phyloP scores from a whole-genome alignment of 352 stramenopile genomes.

The Globisporangium cederbergense region DNA sequence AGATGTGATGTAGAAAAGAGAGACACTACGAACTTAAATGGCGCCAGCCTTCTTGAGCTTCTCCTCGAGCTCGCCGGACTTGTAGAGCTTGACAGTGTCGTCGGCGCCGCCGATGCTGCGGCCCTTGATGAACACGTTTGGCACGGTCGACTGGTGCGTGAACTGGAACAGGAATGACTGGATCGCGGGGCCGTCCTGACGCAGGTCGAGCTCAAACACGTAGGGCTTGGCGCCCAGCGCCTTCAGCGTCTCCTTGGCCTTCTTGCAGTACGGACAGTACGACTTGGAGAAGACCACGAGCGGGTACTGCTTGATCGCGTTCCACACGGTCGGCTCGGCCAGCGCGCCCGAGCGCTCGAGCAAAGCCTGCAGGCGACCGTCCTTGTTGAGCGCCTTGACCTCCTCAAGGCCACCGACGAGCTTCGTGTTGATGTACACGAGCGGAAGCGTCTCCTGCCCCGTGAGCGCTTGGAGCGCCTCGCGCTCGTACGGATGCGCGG shows the following conservation, averaged over 20 bases:
- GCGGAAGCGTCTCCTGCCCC: slow-evolving; percentile 90
- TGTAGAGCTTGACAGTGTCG: slow-evolving; percentile 85
- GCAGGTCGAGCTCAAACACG: slow-evolving; percentile 78
- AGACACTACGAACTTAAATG: slow-evolving; percentile 21
- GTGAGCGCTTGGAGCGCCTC: slow-evolving; percentile 86
- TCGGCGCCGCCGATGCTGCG: slow-evolving; percentile 95
- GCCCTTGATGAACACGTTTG: slow-evolving; percentile 97
- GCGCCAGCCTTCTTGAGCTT: slow-evolving; percentile 76
- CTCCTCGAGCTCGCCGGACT: slow-evolving; percentile 87
- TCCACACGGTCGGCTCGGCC: slow-evolving; percentile 71
- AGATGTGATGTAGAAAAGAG: neutral
- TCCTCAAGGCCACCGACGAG: slow-evolving; percentile 93
- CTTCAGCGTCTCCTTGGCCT: slow-evolving; percentile 69
- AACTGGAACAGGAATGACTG: slow-evolving; percentile 90
- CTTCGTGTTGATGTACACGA: slow-evolving; percentile 95
- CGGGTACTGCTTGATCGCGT: slow-evolving; percentile 61
- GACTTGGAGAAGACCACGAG: slow-evolving; percentile 87
- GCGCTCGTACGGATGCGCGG: slow-evolving; percentile 61
- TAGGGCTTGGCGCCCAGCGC: slow-evolving; percentile 54
- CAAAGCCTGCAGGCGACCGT: slow-evolving; percentile 83
- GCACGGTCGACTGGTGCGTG: slow-evolving; percentile 94
- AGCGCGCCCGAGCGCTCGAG: slow-evolving; percentile 74
- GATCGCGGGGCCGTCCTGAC: slow-evolving; percentile 88
- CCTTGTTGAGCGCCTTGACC: slow-evolving; percentile 81
- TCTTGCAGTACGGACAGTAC: slow-evolving; percentile 86